phyloP scores from a whole-genome alignment of 78 protist species.

The Dictyostelium capitatum region DNA sequence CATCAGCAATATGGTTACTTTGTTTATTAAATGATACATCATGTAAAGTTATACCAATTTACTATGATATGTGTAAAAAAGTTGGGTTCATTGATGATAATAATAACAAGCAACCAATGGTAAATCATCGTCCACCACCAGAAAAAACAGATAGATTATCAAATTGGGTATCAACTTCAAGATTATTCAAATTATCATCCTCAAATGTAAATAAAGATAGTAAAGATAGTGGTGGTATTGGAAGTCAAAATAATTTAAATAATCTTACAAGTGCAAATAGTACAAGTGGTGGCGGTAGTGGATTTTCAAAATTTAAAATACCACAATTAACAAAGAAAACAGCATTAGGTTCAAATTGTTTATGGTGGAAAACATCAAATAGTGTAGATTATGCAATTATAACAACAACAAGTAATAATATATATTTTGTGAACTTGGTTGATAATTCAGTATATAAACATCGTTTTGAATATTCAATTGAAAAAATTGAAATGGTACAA shows the following conservation, averaged over 20 bases:
- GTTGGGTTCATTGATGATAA: constrained; percentile 27
- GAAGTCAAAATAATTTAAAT: constrained; percentile 10
- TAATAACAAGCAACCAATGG: neutral
- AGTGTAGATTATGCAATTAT: constrained; percentile 69
- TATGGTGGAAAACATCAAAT: constrained; percentile 83
- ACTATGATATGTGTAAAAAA: constrained; percentile 76
- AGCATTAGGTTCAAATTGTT: constrained; percentile 46
- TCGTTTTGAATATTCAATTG: constrained; percentile 36
- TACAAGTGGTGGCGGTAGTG: constrained; percentile 8
- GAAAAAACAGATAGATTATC: constrained; percentile 40
- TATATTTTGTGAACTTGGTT: constrained; percentile 31
- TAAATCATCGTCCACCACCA: neutral
- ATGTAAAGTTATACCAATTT: constrained; percentile 58
- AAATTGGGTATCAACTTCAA: constrained; percentile 6
- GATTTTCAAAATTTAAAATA: constrained; percentile 27
- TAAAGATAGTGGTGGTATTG: neutral
- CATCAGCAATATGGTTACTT: constrained; percentile 76
- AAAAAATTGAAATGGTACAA: constrained; percentile 46
- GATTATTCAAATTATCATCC: neutral
- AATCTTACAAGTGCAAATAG: neutral
- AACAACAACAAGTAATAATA: constrained; percentile 37
- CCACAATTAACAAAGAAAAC: constrained; percentile 59
- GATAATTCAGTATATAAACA: constrained; percentile 15
- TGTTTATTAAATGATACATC: constrained; percentile 66
- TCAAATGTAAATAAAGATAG: neutral